Base-by-base conservation (phyloP, 23 red algal species). In the Gracilaria domingensis region DNA sequence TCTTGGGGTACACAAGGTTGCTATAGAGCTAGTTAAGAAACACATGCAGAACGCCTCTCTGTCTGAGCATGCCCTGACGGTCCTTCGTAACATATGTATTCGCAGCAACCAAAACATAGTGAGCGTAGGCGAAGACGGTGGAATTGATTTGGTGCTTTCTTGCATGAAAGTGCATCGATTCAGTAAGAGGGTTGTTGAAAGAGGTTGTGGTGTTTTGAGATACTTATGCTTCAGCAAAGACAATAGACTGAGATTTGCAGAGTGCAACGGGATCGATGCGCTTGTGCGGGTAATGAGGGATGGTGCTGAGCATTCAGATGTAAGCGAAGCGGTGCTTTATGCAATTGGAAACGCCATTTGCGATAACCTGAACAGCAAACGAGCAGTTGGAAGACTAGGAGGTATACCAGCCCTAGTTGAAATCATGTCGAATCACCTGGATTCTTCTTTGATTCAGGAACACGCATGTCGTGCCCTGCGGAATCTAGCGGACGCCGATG, bases 401-500 rank as follows among this genome's bases (percentile, higher is more conserved):
- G 83, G 84, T 7, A 80, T 94, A 24, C 23, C 75, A 47, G 74
- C 82, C 36, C 29, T 94, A 25, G 84, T 88, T 28, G 60, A 94
- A 62, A 69, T 80, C 11, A 94, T 94, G 92, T 48, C 54, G 35
- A 51, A 75, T 16, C 92, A 94, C 66, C 18, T 94, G 48, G 84
- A 94, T 39, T 54, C 35, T 25, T 62, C 59, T 36, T n/a, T 33
- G 23, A 81, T 94, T 69, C 92, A 88, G 39, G 83, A 81, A 74
- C 58, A 94, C 36, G 72, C 82, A 57, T 88, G 73, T 70, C 92
- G 75, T 13, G 83, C 84, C 5, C 64, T 94, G 60, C 82, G 84
- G 14, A 94, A 94, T 74, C 51, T 94, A 59, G 82, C 92, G 18
- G 84, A 88, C 64, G 71, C 75, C 38, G 92, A 87, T 72, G 83